A percentile compares a stretch with the other conserved stretches of the same genome.
These are phyloP conservation scores for Pontederia crassipes DNA, from an alignment of 176 grass and related monocot genomes.

Conservation along the genomic window DNA sequence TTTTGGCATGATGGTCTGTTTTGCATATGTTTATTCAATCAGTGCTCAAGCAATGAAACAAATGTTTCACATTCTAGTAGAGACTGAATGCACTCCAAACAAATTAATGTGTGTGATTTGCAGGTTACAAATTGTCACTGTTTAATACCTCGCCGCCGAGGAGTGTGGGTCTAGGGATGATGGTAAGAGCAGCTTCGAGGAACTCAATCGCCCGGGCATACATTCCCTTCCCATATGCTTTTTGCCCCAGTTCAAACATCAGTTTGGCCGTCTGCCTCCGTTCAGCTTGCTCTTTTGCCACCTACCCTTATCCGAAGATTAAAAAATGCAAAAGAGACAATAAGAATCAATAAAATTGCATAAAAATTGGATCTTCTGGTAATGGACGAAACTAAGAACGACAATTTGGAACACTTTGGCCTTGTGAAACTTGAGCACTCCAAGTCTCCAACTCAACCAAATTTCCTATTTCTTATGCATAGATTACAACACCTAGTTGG, in stretches of 20 bases:
- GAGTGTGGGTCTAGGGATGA: slow-evolving; percentile 61
- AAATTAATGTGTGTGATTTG: background rate
- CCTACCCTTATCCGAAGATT: slow-evolving; percentile 26
- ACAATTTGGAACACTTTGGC: no score
- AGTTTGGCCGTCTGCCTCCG: slow-evolving; percentile 61
- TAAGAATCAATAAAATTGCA: background rate
- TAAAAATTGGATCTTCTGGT: background rate
- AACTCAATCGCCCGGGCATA: slow-evolving; percentile 85
- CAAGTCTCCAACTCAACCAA: no score
- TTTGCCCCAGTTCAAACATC: slow-evolving; percentile 94
- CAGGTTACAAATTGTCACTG: background rate
- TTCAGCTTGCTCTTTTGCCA: slow-evolving; percentile 81
- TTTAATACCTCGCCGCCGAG: slow-evolving; percentile 80
- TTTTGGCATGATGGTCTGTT: no score
- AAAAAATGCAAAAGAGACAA: background rate
- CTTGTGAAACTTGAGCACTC: no score
- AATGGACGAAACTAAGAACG: no score
- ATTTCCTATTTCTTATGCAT: background rate
- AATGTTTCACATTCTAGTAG: no score
- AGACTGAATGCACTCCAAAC: no score
- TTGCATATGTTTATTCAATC: no score
- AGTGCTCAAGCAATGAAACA: no score
- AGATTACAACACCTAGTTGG: background rate
- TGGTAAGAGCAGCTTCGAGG: slow-evolving; percentile 72
- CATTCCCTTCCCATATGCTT: slow-evolving; percentile 84